phyloP scores from a whole-genome alignment of 1,139 yeast species.

The Suhomyces anneliseae region DNA sequence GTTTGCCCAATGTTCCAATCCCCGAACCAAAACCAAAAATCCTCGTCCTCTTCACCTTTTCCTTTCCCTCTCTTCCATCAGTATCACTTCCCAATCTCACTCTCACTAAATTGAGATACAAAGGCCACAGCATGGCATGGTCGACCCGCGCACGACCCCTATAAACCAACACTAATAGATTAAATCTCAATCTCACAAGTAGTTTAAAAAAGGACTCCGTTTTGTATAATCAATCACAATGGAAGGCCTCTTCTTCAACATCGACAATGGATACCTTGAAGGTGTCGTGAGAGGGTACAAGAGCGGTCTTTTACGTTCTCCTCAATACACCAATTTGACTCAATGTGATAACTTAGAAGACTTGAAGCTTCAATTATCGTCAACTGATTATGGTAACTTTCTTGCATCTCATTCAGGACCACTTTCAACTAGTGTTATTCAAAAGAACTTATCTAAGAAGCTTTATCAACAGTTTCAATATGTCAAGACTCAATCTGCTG shows the following conservation, averaged over 20 bases:
- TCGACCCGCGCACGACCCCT: constrained; percentile 6
- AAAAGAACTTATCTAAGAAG: constrained; percentile 72
- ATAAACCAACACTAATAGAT: background rate
- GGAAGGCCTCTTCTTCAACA: constrained; percentile 88
- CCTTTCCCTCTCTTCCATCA: too few relatives aligned
- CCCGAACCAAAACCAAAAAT: too few relatives aligned
- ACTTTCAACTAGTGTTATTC: constrained; percentile 78
- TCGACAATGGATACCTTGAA: constrained; percentile 88
- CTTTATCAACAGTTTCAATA: constrained; percentile 83
- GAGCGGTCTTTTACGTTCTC: constrained; percentile 71
- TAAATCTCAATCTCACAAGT: background rate
- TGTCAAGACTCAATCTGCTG: constrained; percentile 79
- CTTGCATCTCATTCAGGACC: constrained; percentile 80
- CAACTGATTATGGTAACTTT: constrained; percentile 94
- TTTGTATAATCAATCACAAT: constrained; percentile 30
- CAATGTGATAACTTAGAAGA: constrained; percentile 97
- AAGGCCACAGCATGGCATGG: too few relatives aligned
- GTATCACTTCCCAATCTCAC: too few relatives aligned
- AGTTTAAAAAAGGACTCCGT: background rate
- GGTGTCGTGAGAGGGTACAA: constrained; percentile 94
- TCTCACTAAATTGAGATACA: too few relatives aligned
- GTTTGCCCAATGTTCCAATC: too few relatives aligned
- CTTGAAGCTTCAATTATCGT: constrained; percentile 86
- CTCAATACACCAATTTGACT: constrained; percentile 87
- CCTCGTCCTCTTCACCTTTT: too few relatives aligned